These are phyloP conservation scores for Mycena rebaudengoi DNA, from an alignment of 768 basidiomycete species.

Conservation along the genomic window DNA sequence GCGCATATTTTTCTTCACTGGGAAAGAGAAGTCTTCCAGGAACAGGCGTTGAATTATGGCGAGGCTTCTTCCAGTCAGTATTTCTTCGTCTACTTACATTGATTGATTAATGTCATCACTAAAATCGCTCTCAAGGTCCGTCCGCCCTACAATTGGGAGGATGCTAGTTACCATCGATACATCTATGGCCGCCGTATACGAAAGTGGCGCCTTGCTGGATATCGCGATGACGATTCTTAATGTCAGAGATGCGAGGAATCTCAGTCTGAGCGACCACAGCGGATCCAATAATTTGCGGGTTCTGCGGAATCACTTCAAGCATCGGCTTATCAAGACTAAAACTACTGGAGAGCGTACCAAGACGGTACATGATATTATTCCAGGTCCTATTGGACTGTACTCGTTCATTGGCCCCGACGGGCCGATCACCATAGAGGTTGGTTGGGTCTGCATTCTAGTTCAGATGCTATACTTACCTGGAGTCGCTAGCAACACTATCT, in stretches of 20 bases:
- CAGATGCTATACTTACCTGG: not conserved
- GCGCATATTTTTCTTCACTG: conserved; percentile 48
- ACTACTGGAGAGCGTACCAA: conserved; percentile 35
- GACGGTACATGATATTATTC: conserved; percentile 47
- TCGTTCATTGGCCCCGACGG: conserved; percentile 49
- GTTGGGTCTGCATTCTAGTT: conserved; percentile 2
- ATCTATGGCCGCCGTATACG: conserved; percentile 53
- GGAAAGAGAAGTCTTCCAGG: conserved; percentile 26
- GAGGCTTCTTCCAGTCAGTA: conserved; percentile 61
- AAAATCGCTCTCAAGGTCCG: conserved; percentile 44
- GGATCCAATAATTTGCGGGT: conserved; percentile 32
- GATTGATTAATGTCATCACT: not conserved
- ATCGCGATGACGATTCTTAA: conserved; percentile 42
- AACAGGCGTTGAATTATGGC: conserved; percentile 52
- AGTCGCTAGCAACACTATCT: conserved; percentile 51
- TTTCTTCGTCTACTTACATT: not conserved
- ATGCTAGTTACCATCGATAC: conserved; percentile 59
- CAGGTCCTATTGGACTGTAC: conserved; percentile 44
- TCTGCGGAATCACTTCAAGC: conserved; percentile 50
- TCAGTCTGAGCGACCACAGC: conserved; percentile 31
- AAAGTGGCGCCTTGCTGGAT: conserved; percentile 38
- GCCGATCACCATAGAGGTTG: conserved; percentile 50
- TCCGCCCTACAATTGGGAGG: conserved; percentile 49
- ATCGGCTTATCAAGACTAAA: conserved; percentile 41
- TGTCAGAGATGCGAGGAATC: conserved; percentile 34